phyloP scores from a whole-genome alignment of 1,284 basidiomycete genomes.

The Pascua guehoae region DNA sequence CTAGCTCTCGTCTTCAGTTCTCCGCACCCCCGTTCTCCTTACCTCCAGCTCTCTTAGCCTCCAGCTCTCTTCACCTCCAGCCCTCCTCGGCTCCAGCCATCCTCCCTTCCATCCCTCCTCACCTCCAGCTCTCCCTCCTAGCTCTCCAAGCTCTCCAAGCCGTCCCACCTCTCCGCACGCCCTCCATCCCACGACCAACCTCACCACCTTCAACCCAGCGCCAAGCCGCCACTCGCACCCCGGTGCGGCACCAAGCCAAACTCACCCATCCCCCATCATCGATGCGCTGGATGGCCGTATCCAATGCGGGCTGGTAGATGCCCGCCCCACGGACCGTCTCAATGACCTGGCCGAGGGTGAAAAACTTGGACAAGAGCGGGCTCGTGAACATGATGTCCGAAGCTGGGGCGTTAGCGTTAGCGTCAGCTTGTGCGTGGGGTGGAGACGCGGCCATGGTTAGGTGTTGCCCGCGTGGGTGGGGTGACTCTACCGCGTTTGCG shows the following conservation, averaged over 20 bases:
- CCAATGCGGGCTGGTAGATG: conserved; percentile 83
- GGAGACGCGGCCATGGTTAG: too few relatives aligned
- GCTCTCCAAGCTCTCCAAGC: background rate
- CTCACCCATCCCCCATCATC: conserved; percentile 79
- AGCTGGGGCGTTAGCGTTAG: conserved; percentile 60
- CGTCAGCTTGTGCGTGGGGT: background rate
- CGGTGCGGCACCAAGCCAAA: conserved; percentile 10
- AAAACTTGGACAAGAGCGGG: conserved; percentile 76
- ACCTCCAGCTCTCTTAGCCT: too few relatives aligned
- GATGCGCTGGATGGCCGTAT: conserved; percentile 73
- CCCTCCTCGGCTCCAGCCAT: too few relatives aligned
- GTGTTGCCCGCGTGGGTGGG: too few relatives aligned
- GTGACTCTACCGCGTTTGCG: too few relatives aligned
- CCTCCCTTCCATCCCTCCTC: background rate
- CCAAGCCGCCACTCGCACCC: background rate
- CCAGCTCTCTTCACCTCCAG: background rate
- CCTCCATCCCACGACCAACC: too few relatives aligned
- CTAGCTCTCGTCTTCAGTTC: background rate
- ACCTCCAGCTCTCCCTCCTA: too few relatives aligned
- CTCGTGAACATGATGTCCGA: conserved; percentile 96
- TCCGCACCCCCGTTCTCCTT: background rate
- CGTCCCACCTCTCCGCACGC: too few relatives aligned
- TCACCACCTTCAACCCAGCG: background rate
- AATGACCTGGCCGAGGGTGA: conserved; percentile 84
- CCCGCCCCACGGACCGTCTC: conserved; percentile 88